A percentile compares a stretch with the other conserved stretches of the same genome.
Conservation (phyloP, 169 alveolate species). For the Eimeria tenella region DNA sequence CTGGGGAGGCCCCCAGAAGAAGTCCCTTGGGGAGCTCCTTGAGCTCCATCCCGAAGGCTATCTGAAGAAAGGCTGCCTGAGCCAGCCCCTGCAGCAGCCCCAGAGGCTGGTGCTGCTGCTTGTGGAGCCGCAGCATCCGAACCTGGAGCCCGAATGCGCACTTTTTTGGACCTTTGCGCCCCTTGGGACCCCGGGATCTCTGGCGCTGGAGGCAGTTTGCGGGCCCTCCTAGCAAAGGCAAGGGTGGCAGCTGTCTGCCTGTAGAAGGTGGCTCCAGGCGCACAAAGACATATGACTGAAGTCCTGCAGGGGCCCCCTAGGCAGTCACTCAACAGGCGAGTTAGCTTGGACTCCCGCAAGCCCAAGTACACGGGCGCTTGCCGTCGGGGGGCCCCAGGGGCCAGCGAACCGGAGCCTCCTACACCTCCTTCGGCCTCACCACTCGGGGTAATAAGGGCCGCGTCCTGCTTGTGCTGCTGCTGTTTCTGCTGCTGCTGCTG, state of each 20-base stretch:
- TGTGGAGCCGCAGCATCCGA: not conserved
- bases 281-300: slow-evolving; percentile 91
- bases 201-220: not conserved
- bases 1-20: slow-evolving; percentile 38
- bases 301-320: slow-evolving; percentile 94
- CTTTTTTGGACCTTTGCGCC: not conserved
- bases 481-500: slow-evolving; percentile 48
- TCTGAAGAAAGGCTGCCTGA: too few relatives aligned
- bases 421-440: not conserved
- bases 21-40: slow-evolving; percentile 12
- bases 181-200: not conserved
- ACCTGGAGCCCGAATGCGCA: not conserved
- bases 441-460: not conserved
- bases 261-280: slow-evolving; percentile 91
- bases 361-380: slow-evolving; percentile 80
- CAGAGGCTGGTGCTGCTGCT: not conserved
- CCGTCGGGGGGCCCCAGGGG: not conserved
- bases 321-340: slow-evolving; percentile 92
- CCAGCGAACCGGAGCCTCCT: slow-evolving; percentile 12
- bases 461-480: not conserved
- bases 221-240: slow-evolving; percentile 15
- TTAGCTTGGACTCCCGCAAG: slow-evolving; percentile 92
- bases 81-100: not conserved
- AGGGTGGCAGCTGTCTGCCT: slow-evolving; percentile 88
- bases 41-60: not conserved